These are phyloP conservation scores for Colletotrichum shisoi DNA, from an alignment of 2,329 filamentous ascomycete genomes.

Conservation along the genomic window DNA sequence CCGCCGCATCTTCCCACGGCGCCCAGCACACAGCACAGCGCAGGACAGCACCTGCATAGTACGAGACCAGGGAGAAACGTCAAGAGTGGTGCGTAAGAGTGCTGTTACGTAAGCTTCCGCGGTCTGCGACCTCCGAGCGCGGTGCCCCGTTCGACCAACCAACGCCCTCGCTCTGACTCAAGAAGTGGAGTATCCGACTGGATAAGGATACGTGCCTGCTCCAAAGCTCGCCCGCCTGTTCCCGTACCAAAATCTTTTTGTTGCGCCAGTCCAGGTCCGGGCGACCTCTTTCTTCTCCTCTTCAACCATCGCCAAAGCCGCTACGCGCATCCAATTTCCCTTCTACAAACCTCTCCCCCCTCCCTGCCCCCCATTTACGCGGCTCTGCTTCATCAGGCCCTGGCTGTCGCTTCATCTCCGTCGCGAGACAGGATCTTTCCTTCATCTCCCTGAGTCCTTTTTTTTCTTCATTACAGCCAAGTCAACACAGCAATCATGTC, in stretches of 20 bases:
- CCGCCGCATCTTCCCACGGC: not conserved
- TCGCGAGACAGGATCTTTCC: conserved; percentile 9
- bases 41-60: too few relatives aligned
- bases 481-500: conserved; percentile 69
- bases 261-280: conserved; percentile 29
- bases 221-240: conserved; percentile 3
- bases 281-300: conserved; percentile 29
- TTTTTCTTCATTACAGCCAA: conserved; percentile 25
- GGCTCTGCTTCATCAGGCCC: conserved; percentile 35
- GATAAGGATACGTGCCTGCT: conserved; percentile 1
- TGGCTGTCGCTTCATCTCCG: conserved; percentile 14
- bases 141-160: conserved; percentile 5
- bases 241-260: conserved; percentile 38
- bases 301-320: conserved; percentile 35
- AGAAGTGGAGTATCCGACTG: not conserved
- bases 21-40: too few relatives aligned
- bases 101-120: conserved; percentile 12
- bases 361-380: conserved; percentile 1
- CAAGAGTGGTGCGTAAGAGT: not conserved
- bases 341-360: not conserved
- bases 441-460: conserved; percentile 25
- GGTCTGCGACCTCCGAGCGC: conserved; percentile 11
- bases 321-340: conserved; percentile 31
- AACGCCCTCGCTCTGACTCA: conserved; percentile 4
- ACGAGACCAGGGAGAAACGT: not conserved